These are phyloP conservation scores for Brasenia schreberi DNA, from an alignment of 164 flowering plant genomes.

Conservation along the genomic window DNA sequence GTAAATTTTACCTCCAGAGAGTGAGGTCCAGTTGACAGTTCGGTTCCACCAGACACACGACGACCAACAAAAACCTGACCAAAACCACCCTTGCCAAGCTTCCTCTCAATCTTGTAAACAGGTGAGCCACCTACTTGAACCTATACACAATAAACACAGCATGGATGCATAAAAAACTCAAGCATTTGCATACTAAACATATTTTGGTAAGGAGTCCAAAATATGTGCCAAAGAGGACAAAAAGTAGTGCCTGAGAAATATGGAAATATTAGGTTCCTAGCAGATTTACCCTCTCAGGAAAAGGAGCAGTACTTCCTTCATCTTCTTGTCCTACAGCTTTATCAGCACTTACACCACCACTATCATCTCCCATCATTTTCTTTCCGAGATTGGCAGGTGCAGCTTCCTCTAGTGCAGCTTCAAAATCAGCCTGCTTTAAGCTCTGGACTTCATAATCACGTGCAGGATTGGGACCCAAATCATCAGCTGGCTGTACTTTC, in stretches of 20 bases:
- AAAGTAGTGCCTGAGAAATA: too few relatives aligned
- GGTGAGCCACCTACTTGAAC: slow-evolving; percentile 94
- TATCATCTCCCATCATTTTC: slow-evolving; percentile 37
- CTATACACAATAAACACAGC: slow-evolving; percentile 15
- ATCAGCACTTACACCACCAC: slow-evolving; percentile 69
- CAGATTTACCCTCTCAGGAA: slow-evolving; percentile 53
- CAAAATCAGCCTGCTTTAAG: slow-evolving; percentile 6
- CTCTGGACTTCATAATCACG: slow-evolving; percentile 5
- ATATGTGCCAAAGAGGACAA: too few relatives aligned
- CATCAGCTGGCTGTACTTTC: slow-evolving; percentile 9
- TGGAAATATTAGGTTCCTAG: too few relatives aligned
- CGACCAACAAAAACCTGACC: slow-evolving; percentile 99
- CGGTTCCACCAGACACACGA: slow-evolving; percentile 64
- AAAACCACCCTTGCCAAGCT: slow-evolving; percentile 95
- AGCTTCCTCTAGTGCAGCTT: not conserved
- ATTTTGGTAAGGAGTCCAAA: too few relatives aligned
- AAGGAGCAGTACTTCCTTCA: slow-evolving; percentile 56
- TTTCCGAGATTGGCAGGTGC: slow-evolving; percentile 4
- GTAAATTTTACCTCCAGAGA: slow-evolving; percentile 45
- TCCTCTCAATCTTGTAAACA: slow-evolving; percentile 64
- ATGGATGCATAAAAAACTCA: not conserved
- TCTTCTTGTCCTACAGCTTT: slow-evolving; percentile 59
- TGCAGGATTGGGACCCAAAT: slow-evolving; percentile 3
- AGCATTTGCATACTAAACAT: too few relatives aligned
- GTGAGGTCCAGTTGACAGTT: slow-evolving; percentile 43